Conservation (phyloP, 495 filamentous ascomycete genomes). For the Tuber brumale region DNA sequence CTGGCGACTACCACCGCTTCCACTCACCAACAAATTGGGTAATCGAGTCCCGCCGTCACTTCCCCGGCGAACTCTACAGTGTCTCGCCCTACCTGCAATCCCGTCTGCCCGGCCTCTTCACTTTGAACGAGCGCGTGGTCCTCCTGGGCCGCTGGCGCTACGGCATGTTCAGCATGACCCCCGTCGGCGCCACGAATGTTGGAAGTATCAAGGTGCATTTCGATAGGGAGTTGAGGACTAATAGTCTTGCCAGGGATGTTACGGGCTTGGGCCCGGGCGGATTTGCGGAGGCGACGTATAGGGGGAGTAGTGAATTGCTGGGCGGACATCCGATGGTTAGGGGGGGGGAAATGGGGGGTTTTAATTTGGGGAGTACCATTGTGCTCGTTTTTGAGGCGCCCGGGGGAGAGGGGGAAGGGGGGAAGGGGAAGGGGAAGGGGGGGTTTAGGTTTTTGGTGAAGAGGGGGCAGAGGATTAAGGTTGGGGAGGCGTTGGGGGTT, state of each 20-base stretch:
- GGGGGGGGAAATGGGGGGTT: conserved; percentile 97
- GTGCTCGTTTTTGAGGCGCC: conserved; percentile 97
- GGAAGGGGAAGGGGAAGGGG: conserved; percentile 49
- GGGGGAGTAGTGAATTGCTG: conserved; percentile 65
- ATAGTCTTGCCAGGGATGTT: conserved; percentile 72
- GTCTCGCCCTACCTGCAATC: conserved; percentile 91
- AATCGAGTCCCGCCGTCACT: conserved; percentile 81
- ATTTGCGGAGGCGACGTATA: conserved; percentile 86
- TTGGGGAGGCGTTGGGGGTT: conserved; percentile 77
- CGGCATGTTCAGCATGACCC: conserved; percentile 94
- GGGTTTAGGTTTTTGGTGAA: conserved; percentile 79
- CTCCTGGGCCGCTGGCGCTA: conserved; percentile 90
- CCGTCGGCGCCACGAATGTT: conserved; percentile 97
- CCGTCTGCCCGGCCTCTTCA: conserved; percentile 87
- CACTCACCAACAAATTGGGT: conserved; percentile 94
- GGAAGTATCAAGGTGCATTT: conserved; percentile 97
- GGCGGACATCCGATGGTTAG: conserved; percentile 74
- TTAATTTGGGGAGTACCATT: conserved; percentile 90
- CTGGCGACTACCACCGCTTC: conserved; percentile 97
- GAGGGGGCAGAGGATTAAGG: conserved; percentile 79
- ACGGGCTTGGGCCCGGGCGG: conserved; percentile 65
- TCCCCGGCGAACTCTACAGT: conserved; percentile 90
- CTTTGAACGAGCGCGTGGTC: conserved; percentile 91
- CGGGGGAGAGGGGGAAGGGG: conserved; percentile 47
- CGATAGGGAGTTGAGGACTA: conserved; percentile 87